phyloP scores from a whole-genome alignment of 306 rosid species.

The Acacia acuminata region DNA sequence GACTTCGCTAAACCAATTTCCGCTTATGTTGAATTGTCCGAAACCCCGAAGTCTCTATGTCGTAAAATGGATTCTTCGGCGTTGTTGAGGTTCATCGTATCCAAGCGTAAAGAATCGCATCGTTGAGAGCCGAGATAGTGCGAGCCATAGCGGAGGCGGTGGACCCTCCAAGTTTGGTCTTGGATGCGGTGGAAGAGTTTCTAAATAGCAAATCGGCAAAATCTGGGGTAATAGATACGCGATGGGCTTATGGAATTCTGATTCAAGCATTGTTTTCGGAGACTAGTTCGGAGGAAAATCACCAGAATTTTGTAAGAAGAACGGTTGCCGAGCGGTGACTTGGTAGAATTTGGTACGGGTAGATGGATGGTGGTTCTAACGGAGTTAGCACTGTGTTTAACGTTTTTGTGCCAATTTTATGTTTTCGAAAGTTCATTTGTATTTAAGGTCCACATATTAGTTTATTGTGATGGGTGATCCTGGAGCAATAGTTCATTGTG shows the following conservation, averaged over 20 bases:
- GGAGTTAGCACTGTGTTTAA: no score
- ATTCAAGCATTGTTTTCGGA: conserved; percentile 68
- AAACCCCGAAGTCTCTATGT: conserved; percentile 50
- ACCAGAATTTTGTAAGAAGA: conserved; percentile 43
- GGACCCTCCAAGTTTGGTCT: conserved; percentile 63
- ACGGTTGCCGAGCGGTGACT: conserved; percentile 50
- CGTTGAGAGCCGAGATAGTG: conserved; percentile 59
- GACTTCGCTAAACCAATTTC: conserved; percentile 39
- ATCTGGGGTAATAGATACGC: conserved; percentile 69
- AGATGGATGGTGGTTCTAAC: conserved; percentile 41
- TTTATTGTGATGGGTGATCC: no score
- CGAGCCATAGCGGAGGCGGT: conserved; percentile 67
- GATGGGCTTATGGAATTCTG: conserved; percentile 84
- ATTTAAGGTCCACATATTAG: no score
- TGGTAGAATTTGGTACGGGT: conserved; percentile 67
- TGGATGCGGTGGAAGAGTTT: conserved; percentile 66
- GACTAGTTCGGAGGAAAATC: background rate
- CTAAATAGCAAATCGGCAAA: conserved; percentile 50
- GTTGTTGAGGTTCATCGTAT: conserved; percentile 53
- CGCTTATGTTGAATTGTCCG: conserved; percentile 37
- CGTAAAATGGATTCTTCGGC: conserved; percentile 67
- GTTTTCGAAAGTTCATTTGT: no score
- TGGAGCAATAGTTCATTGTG: no score
- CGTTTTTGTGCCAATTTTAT: no score
- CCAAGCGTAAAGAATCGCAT: conserved; percentile 73